Conservation (phyloP, 2,329 filamentous ascomycete genomes). For the Colletotrichum lini region DNA sequence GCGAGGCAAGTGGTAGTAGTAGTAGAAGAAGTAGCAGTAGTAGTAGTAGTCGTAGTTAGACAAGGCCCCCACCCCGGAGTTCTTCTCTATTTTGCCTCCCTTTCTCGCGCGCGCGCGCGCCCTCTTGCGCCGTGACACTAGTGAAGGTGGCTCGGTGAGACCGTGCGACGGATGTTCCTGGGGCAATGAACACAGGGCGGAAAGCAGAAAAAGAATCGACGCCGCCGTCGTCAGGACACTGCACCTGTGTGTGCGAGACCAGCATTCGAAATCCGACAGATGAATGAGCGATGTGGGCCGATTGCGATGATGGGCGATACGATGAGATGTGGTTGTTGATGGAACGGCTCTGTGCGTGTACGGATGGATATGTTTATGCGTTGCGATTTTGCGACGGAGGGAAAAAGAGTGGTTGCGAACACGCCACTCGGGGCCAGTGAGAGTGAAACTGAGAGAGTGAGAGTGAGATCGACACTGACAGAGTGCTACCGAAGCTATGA, state of each 20-base stretch:
- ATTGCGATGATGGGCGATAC: neutral
- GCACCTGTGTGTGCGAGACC: neutral
- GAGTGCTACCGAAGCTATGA: conserved; percentile 7
- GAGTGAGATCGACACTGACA: neutral
- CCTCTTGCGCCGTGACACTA: conserved; percentile 22
- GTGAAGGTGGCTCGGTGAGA: conserved; percentile 23
- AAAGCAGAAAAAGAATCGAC: neutral
- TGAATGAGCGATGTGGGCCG: neutral
- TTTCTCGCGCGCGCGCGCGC: neutral
- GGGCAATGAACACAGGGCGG: neutral
- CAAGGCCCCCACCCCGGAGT: neutral
- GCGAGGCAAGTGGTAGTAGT: no score
- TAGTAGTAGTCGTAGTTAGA: neutral
- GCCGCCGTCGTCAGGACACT: neutral
- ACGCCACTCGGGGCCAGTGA: conserved; percentile 8
- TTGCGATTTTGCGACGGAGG: neutral
- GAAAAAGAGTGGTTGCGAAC: conserved; percentile 1
- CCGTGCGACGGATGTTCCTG: conserved; percentile 19
- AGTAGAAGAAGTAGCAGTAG: no score
- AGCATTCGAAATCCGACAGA: neutral
- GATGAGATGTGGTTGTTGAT: neutral
- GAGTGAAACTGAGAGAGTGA: conserved; percentile 2
- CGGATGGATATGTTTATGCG: no score
- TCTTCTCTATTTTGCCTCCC: neutral
- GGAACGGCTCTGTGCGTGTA: neutral